These are phyloP conservation scores for Populus pruinosa DNA, from an alignment of 345 rosid genomes.

Conservation along the genomic window DNA sequence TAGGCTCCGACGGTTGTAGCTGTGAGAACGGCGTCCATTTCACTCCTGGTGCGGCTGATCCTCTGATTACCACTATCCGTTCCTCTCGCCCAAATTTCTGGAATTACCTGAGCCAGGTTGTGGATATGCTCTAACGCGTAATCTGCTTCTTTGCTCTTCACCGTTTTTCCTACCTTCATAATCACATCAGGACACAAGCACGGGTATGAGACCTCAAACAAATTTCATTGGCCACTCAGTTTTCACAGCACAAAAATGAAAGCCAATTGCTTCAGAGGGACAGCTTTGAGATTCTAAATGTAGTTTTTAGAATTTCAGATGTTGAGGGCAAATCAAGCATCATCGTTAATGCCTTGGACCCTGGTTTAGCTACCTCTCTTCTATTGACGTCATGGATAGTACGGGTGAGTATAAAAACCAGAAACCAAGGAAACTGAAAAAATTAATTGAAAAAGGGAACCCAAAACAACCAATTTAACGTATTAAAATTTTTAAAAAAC, in stretches of 20 bases:
- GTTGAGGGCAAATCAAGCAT: not conserved
- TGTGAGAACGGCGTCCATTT: constrained; percentile 42
- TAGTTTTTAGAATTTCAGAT: not conserved
- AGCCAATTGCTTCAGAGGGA: not conserved
- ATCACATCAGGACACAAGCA: not conserved
- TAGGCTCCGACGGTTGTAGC: constrained; percentile 58
- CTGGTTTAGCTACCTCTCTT: not conserved
- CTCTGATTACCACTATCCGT: constrained; percentile 32
- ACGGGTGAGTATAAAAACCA: no score
- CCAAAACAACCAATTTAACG: no score
- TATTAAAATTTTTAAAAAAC: no score
- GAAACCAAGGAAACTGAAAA: no score
- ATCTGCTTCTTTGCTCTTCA: constrained; percentile 62
- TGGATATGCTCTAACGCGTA: constrained; percentile 47
- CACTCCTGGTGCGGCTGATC: constrained; percentile 42
- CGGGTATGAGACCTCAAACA: not conserved
- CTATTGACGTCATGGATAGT: no score
- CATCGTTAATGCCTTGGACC: not conserved
- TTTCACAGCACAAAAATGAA: not conserved
- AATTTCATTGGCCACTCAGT: not conserved
- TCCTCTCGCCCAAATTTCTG: constrained; percentile 57
- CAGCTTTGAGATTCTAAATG: not conserved
- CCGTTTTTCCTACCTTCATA: constrained; percentile 62
- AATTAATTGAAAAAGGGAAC: no score
- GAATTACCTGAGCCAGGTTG: constrained; percentile 49